Conservation (phyloP, 139 green algal genomes). For the Haematococcus lacustris region DNA sequence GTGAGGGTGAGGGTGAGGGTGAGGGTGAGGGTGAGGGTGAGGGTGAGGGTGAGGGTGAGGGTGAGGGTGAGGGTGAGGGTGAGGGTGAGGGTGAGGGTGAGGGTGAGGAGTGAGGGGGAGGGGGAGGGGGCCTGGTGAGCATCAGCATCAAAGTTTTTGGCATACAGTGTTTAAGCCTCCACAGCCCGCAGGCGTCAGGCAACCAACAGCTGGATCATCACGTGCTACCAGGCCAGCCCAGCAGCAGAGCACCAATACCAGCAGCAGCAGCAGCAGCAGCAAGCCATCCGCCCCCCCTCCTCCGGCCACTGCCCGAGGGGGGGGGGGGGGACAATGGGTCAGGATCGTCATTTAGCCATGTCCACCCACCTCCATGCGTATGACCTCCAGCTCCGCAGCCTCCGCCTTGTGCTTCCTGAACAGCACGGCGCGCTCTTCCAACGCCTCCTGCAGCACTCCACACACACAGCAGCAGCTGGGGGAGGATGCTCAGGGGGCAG, state of each 20-base stretch:
- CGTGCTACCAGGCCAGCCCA: background rate
- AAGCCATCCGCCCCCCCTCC: too few species aligned
- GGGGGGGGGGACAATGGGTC: too few species aligned
- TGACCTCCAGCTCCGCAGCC: slow-evolving; percentile 64
- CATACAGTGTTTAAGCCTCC: slow-evolving; percentile 6
- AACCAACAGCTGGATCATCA: slow-evolving; percentile 9
- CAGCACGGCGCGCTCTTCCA: slow-evolving; percentile 53
- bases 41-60: too few species aligned
- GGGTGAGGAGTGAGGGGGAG: too few species aligned
- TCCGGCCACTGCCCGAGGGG: too few species aligned
- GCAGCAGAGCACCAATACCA: background rate
- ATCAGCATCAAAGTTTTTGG: slow-evolving; percentile 46
- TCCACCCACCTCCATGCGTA: slow-evolving; percentile 71
- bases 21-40: too few species aligned
- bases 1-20: too few species aligned
- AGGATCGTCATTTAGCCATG: too few species aligned
- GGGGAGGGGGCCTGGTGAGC: slow-evolving; percentile 1
- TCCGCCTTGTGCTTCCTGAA: slow-evolving; percentile 49
- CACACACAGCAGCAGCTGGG: background rate
- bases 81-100: too few species aligned
- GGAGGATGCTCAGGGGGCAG: too few species aligned
- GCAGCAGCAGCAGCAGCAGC: too few species aligned
- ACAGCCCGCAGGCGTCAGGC: slow-evolving; percentile 18
- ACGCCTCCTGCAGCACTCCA: slow-evolving; percentile 36
- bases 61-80: too few species aligned